Conservation (phyloP, 2,329 filamentous ascomycete species). For the Thelonectria olida region DNA sequence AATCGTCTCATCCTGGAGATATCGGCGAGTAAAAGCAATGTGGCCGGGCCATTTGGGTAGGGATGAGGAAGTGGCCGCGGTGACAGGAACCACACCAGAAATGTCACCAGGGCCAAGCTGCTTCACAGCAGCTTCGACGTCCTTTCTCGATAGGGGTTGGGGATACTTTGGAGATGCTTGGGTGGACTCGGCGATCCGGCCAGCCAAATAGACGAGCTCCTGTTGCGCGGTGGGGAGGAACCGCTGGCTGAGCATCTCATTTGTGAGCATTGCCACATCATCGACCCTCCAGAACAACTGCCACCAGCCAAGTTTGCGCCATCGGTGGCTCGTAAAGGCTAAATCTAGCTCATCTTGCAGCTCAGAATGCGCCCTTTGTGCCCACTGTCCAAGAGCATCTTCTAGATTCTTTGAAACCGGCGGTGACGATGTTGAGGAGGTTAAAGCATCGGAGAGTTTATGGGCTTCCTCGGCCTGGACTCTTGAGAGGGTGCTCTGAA, state of each 20-base stretch:
- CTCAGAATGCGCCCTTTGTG: slow-evolving; percentile 82
- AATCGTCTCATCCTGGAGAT: slow-evolving; percentile 72
- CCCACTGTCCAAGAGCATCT: slow-evolving; percentile 73
- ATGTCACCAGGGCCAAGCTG: slow-evolving; percentile 37
- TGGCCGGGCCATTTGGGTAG: slow-evolving; percentile 74
- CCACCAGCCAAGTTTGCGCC: slow-evolving; percentile 90
- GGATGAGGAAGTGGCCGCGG: slow-evolving; percentile 24
- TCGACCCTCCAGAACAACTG: slow-evolving; percentile 96
- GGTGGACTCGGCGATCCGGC: slow-evolving; percentile 69
- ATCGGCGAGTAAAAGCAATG: slow-evolving; percentile 75
- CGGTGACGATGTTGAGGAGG: slow-evolving; percentile 47
- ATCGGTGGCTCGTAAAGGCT: slow-evolving; percentile 79
- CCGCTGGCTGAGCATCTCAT: slow-evolving; percentile 77
- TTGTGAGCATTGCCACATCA: slow-evolving; percentile 85
- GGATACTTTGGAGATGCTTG: slow-evolving; percentile 43
- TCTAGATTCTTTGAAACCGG: slow-evolving; percentile 58
- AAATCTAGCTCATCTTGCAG: slow-evolving; percentile 81
- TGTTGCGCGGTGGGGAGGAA: slow-evolving; percentile 85
- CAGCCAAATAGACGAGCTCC: slow-evolving; percentile 83
- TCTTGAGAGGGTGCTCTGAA: slow-evolving; percentile 61
- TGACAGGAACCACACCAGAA: slow-evolving; percentile 36
- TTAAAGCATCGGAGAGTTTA: slow-evolving; percentile 46
- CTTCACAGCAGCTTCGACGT: slow-evolving; percentile 21
- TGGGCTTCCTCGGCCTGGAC: slow-evolving; percentile 60
- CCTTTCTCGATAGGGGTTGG: slow-evolving; percentile 45